Evolutionary conservation across 148 eudicot species (phyloP), one percentile per base, ranked within the genome.

Genomic region (Gaultheria prostrata): DNA sequence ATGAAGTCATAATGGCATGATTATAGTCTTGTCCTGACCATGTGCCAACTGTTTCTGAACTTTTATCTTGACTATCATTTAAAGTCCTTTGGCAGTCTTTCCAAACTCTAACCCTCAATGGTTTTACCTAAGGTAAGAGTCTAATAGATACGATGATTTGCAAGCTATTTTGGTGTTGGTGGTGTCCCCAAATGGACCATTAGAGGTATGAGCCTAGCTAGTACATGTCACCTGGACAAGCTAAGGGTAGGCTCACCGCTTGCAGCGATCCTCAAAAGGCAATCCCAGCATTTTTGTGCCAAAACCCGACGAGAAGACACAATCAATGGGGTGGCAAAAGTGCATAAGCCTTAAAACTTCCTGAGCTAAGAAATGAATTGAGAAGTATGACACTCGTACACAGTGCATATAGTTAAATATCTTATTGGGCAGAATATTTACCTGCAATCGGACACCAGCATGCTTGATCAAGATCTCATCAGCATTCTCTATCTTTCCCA

Each of bases 401-500:
- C 43, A 39, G 6, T 39, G 43, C 43, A 39, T 39, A 39, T 39
- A 39, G 43, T 39, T 39, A 39, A 39, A 18, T 45, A 18, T n/a
- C 73, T 43, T 39, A 63, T 1, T 14, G 20, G 75, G 32, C 75
- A 63, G 32, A 71, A 73, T 24, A 70, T 80, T 79, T 88, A 94
- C 98, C 95, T 94, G 99, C 89, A 97, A 89, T 85, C 99, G 92
- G 76, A 91, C 81, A 83, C 98, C 99, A 84, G 87, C 90, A 90
- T 97, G 99, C 84, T 97, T 94, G 88, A 78, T 90, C 92, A 89
- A 92, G 21, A 89, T 91, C 82, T 94, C 98, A 77, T 91, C 95
- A 69, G 95, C 98, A 93, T 93, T 97, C 89, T 97, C 99, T 28
- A 80, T 88, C 93, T 97, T 97, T 6, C 99, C 99, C 80, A 97